phyloP scores from a whole-genome alignment of 208 protist species.

The Trypanosoma platydactyli region DNA sequence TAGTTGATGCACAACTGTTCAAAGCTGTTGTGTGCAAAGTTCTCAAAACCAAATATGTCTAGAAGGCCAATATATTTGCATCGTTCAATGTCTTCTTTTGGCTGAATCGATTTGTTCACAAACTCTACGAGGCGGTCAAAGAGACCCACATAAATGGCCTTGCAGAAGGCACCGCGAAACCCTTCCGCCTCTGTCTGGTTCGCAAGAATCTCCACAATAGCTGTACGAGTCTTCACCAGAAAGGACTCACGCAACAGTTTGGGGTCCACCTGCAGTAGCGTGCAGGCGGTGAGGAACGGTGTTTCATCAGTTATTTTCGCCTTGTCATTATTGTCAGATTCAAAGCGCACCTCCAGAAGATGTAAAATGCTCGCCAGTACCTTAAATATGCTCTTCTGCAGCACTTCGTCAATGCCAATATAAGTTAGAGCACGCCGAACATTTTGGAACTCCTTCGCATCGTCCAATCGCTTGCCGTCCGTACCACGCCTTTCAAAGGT shows the following conservation, averaged over 20 bases:
- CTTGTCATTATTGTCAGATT: conserved; percentile 76
- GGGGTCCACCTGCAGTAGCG: conserved; percentile 67
- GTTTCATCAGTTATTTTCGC: conserved; percentile 46
- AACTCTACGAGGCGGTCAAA: conserved; percentile 90
- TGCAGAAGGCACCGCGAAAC: conserved; percentile 88
- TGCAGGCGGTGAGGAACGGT: conserved; percentile 45
- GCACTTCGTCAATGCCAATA: conserved; percentile 55
- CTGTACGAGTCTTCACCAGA: conserved; percentile 75
- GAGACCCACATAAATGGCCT: conserved; percentile 85
- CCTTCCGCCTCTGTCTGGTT: conserved; percentile 76
- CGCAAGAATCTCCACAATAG: conserved; percentile 75
- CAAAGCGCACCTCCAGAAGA: conserved; percentile 92
- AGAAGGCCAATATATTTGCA: conserved; percentile 94
- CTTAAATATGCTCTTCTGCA: conserved; percentile 79
- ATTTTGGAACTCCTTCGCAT: conserved; percentile 82
- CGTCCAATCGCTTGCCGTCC: conserved; percentile 84
- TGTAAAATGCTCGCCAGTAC: conserved; percentile 92
- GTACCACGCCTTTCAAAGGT: conserved; percentile 81
- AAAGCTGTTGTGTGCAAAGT: conserved; percentile 95
- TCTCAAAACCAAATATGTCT: conserved; percentile 97
- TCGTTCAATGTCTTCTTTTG: conserved; percentile 40
- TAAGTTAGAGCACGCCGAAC: conserved; percentile 71
- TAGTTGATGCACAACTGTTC: conserved; percentile 98
- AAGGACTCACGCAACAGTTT: conserved; percentile 69
- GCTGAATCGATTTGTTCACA: conserved; percentile 78